Evolutionary conservation across 768 basidiomycete species (phyloP), one percentile per base, ranked within the genome.

Genomic region (Stropharia rugosoannulata): DNA sequence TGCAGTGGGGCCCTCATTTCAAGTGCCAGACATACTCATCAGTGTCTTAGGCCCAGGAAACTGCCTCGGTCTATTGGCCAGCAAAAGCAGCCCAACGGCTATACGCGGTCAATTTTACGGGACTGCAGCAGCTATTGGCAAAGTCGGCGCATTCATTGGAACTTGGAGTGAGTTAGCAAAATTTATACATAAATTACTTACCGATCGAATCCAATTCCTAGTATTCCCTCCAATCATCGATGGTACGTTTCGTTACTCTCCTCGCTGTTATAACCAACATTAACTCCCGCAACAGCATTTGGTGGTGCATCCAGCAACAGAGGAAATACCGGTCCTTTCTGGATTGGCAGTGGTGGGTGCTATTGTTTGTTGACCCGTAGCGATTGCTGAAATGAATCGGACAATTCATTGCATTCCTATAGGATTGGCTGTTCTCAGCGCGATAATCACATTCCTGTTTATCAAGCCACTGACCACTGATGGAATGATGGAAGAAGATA

Each of bases 51-150:
- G 88, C 29, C 92, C 94, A 5, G 94, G 94, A 38, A 93, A 95
- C 71, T 87, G 84, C 59, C 76, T 93, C 44, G 93, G 93, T 59
- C 76, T 98, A 13, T 79, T 96, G 60, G 94, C 94, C 7, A 79
- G 86, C 55, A 97, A 98, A 74, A 81, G 80, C 2, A 85, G 88
- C 62, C 93, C 94, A 0, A 96, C 95, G 0, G 92, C 89, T 18
- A 76, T 90, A 44, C 87, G 92, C 57, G 92, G 93, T 1, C 89
- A 93, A 48, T 89, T 86, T 69, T 95, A 95, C 65, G 94, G 93
- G 22, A 55, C 84, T 27, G 93, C 93, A 6, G 93, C 95, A 41
- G 93, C 94, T 12, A 65, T 90, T 47, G 95, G 92, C 36, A 94
- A 94, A 71, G 62, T 92, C 41, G 92, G 92, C 19, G 92, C 92